Base-by-base conservation (phyloP, 768 basidiomycete genomes). In the Suillus variegatus region DNA sequence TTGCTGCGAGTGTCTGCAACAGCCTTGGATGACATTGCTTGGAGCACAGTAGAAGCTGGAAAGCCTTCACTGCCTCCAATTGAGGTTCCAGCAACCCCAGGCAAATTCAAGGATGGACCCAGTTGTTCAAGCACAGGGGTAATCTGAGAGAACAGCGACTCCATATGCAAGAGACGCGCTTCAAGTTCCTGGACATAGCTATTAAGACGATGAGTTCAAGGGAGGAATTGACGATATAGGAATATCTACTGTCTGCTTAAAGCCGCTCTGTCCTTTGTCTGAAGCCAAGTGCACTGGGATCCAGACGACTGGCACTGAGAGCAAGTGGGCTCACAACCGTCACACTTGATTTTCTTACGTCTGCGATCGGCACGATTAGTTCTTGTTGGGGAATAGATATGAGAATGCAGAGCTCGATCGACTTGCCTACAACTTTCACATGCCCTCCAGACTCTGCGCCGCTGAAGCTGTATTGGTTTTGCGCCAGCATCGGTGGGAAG, bases 131-230 rank as follows among this genome's bases (percentile, higher is more conserved):
- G 85, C 64, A 88, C 86, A 61, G 92, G 92, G 4, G 92, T 86
- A 71, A 93, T 86, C 78, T 95, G 92, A 57, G 86, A 80, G 76
- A 94, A 93, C n/a, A 95, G 77, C 3, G 86, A 86, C 75, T 95
- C 94, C 92, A 95, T 93, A 74, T 94, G 92, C 64, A 94, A 81
- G 35, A 95, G 81, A 60, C 93, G 87, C 22, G 92, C 90, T 81
- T 95, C 93, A 51, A 95, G 89, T 74, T 95, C 94, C 75, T 95
- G 93, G 2, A 95, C 93, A 82, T 95, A 95, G 74, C 93, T 94
- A 64, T 22, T 69, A 60, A 20, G 52, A 52, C 56, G 28, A 67
- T 75, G 66, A 72, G 69, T 70, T 32, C 69, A 32, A 65, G 68
- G 64, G 63, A 62, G 41, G 63, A 44, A 35, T 52, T 25, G 38